Percentiles rank a stretch among this genome's conserved stretches.
phyloP scores from a whole-genome alignment of 2,329 filamentous ascomycete genomes.

The Verticillium alfalfae region DNA sequence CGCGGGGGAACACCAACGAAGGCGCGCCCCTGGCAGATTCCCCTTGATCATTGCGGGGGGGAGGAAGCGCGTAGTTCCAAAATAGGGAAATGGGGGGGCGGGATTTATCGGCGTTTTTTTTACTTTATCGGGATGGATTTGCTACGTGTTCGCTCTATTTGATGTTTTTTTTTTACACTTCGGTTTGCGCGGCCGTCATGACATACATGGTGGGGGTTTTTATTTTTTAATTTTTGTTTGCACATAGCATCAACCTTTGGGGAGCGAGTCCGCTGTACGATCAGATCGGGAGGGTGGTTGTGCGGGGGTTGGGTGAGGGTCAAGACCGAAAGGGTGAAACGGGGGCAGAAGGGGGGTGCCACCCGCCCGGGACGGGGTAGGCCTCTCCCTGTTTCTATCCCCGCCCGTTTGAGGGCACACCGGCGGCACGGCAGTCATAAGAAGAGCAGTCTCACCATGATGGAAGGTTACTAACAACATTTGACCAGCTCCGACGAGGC shows the following conservation, averaged over 20 bases:
- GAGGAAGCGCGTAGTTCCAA: background rate
- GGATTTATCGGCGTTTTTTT: constrained; percentile 1
- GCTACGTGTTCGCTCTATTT: background rate
- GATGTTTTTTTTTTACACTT: background rate
- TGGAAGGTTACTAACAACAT: background rate
- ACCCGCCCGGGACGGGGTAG: background rate
- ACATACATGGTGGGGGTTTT: background rate
- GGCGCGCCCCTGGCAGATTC: background rate
- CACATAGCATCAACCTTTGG: constrained; percentile 26
- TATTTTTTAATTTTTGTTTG: background rate
- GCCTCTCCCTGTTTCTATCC: background rate
- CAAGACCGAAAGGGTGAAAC: background rate
- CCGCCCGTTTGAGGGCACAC: background rate
- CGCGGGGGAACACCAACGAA: background rate
- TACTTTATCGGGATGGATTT: background rate
- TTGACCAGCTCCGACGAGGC: background rate
- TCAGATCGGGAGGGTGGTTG: background rate
- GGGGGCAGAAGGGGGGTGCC: background rate
- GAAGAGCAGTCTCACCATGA: background rate
- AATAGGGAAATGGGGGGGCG: background rate
- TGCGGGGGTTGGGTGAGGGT: too few species aligned
- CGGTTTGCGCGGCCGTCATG: background rate
- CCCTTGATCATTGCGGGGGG: background rate
- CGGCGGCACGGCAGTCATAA: background rate
- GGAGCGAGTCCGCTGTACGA: background rate